These are phyloP conservation scores for Xylariomycetidae sp. DNA, from an alignment of 2,329 filamentous ascomycete genomes.

Conservation along the genomic window DNA sequence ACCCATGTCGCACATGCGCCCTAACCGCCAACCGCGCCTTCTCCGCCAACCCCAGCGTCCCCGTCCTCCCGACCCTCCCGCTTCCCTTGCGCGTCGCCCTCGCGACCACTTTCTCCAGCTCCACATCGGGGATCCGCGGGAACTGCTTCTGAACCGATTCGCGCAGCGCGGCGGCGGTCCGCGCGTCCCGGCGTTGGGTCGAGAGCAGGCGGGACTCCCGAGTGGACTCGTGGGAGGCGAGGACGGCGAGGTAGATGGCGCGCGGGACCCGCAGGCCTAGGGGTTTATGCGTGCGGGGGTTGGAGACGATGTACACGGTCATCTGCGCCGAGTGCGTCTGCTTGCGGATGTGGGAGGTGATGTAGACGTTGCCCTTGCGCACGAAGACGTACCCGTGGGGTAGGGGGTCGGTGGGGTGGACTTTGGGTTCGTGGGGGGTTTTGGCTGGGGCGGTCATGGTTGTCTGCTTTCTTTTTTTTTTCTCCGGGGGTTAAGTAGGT, in stretches of 20 bases:
- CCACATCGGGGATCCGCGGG: slow-evolving; percentile 32
- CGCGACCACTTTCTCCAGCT: slow-evolving; percentile 30
- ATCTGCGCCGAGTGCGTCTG: slow-evolving; percentile 28
- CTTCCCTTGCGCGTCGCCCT: slow-evolving; percentile 41
- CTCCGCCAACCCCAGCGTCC: slow-evolving; percentile 29
- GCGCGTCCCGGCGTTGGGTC: slow-evolving; percentile 30
- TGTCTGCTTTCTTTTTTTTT: too few species aligned
- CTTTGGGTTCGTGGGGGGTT: slow-evolving; percentile 15
- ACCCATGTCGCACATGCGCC: slow-evolving; percentile 43
- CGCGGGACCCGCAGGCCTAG: slow-evolving; percentile 37
- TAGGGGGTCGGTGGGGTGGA: slow-evolving; percentile 24
- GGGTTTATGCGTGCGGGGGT: slow-evolving; percentile 11
- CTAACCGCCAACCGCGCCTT: slow-evolving; percentile 42
- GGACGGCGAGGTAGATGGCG: slow-evolving; percentile 24
- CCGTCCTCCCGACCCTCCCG: slow-evolving; percentile 42
- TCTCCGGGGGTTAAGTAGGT: too few species aligned
- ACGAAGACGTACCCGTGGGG: slow-evolving; percentile 37
- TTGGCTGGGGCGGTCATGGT: too few species aligned
- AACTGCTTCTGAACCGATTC: slow-evolving; percentile 33
- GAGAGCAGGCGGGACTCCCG: slow-evolving; percentile 26
- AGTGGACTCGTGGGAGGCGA: slow-evolving; percentile 17
- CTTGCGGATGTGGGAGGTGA: slow-evolving; percentile 36
- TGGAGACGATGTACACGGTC: slow-evolving; percentile 32
- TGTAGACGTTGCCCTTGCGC: slow-evolving; percentile 36
- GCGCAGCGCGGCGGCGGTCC: slow-evolving; percentile 27